phyloP scores from a whole-genome alignment of 2,329 filamentous ascomycete species.

The Celoporthe dispersa region DNA sequence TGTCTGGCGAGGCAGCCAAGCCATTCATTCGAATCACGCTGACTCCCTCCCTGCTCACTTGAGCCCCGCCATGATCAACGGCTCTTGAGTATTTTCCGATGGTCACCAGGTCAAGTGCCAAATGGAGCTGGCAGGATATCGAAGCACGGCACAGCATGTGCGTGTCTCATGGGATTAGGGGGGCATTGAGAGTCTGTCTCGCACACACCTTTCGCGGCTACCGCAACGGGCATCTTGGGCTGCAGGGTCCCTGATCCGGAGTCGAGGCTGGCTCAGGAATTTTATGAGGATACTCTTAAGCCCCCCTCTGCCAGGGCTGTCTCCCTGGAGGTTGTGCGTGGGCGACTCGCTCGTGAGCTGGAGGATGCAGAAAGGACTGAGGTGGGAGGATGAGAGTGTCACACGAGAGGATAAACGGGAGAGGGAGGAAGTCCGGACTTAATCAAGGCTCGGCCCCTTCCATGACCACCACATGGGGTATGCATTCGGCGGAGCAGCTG shows the following conservation, averaged over 20 bases:
- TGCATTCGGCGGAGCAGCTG: conserved; percentile 2
- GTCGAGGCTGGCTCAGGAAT: neutral
- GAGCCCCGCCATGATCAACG: conserved; percentile 21
- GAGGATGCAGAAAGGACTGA: neutral
- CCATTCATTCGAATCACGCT: conserved; percentile 15
- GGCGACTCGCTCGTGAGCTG: neutral
- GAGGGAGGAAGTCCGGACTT: neutral
- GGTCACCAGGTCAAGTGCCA: conserved; percentile 2
- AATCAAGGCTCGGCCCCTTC: conserved; percentile 4
- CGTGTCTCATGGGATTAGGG: neutral
- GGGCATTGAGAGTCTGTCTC: conserved; percentile 13
- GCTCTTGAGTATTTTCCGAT: conserved; percentile 2
- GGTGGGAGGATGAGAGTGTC: neutral
- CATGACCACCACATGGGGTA: neutral
- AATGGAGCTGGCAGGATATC: neutral
- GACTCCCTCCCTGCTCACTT: conserved; percentile 13
- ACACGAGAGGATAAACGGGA: neutral
- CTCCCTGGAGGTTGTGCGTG: neutral
- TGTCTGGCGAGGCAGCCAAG: conserved; percentile 17
- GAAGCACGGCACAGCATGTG: neutral
- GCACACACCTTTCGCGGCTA: conserved; percentile 45
- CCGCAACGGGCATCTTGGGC: conserved; percentile 41
- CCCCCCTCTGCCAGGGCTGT: conserved; percentile 1
- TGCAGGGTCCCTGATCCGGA: neutral
- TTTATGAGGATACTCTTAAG: neutral